Evolutionary conservation across 371 early-diverging fungal species (phyloP), one percentile per base, ranked within the genome.

Genomic region (Mucor lusitanicus): DNA sequence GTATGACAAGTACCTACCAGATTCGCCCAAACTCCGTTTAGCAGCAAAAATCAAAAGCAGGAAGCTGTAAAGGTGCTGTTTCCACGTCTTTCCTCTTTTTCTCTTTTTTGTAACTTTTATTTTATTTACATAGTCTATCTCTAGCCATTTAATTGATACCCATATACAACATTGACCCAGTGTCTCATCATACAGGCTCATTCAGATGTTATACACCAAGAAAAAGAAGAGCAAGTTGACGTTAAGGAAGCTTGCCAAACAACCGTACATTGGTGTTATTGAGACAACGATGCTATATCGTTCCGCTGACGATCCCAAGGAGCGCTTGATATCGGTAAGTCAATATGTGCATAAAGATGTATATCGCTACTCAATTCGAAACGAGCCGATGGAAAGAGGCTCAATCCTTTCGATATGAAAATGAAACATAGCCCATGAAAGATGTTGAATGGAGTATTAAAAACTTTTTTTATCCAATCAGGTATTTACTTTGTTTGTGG

Each of bases 401-500:
- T 44, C 44, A 50, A 50, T 19, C 23, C 23, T 53, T 30, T 58
- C 37, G 37, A 42, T 65, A 58, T 65, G 32, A 21, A 30, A 44
- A 58, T 65, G 65, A 65, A 65, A 65, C 65, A 65, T 59, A 65
- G 65, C 59, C 65, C 59, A 59, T 65, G 59, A 65, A 59, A 12
- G 27, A 37, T 32, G 39, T 35, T 42, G 2, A 46, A 59, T 39
- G 53, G 53, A 48, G 50, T 65, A 37, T 59, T 44, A 53, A 65
- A 58, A 58, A 57, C 42, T 42, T 66, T 60, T 66, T 59, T 23
- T n/a, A 54, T 59, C 60, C 55, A 60, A 66, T 60, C 59, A 87
- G 88, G 85, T 87, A 1, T 88, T 85, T 60, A 85, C 79, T 37
- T 73, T 88, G 25, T 80, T 86, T 53, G 79, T 85, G 11, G 87